Evolutionary conservation across 2,329 filamentous ascomycete species (phyloP).

Genomic region (Diaporthe helianthi): DNA sequence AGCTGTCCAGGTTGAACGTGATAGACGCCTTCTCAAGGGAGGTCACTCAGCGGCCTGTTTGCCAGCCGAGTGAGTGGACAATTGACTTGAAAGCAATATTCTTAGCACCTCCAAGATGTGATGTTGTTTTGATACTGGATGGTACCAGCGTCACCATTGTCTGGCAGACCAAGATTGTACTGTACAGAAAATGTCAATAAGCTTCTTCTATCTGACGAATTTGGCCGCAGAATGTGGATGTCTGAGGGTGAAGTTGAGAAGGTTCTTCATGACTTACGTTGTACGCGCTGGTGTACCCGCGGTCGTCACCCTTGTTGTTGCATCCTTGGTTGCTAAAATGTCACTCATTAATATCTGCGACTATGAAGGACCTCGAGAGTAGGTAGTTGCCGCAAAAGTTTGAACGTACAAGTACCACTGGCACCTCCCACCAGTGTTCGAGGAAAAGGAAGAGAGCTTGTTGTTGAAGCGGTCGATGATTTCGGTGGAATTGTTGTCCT

Average conservation of each 20-base stretch:
- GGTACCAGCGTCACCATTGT: not conserved
- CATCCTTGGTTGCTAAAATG: not conserved
- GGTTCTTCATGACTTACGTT: not conserved
- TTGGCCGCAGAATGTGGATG: no score
- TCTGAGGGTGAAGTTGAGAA: fast-evolving
- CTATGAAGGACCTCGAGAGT: no score
- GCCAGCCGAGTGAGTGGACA: not conserved
- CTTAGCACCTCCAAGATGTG: slow-evolving; percentile 16
- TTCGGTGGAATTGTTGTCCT: not conserved
- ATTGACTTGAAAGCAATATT: not conserved
- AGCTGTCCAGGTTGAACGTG: not conserved
- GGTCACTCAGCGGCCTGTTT: not conserved
- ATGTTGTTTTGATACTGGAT: slow-evolving; percentile 8
- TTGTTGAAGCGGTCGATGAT: slow-evolving; percentile 16
- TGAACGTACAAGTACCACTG: slow-evolving; percentile 1
- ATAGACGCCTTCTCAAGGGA: not conserved
- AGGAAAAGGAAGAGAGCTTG: not conserved
- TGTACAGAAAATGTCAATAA: not conserved
- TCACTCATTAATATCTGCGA: not conserved
- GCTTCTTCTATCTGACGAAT: fast-evolving
- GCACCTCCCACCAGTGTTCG: slow-evolving; percentile 6
- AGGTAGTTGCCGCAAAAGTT: fast-evolving
- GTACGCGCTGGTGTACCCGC: not conserved
- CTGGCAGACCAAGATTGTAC: slow-evolving; percentile 1
- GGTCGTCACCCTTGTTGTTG: slow-evolving; percentile 7